Conservation (phyloP, 2,329 filamentous ascomycete species). For the Zalaria sp. region DNA sequence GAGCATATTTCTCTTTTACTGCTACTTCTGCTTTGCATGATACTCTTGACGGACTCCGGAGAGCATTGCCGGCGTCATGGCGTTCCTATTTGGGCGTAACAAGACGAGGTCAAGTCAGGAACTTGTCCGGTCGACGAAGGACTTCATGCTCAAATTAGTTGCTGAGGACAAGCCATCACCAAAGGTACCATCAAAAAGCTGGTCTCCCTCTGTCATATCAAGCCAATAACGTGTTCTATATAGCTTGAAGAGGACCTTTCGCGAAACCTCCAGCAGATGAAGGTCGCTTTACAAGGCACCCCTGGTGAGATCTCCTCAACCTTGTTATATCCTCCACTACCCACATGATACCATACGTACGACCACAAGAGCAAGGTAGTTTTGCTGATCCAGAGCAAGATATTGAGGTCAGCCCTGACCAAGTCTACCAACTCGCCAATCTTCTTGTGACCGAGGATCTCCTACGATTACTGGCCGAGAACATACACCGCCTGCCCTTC, state of each 20-base stretch:
- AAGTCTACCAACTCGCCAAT: conserved; percentile 73
- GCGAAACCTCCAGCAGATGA: conserved; percentile 79
- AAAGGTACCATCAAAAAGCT: conserved; percentile 31
- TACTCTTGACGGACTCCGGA: background rate
- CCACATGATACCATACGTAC: background rate
- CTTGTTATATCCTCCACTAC: background rate
- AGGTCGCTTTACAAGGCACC: conserved; percentile 82
- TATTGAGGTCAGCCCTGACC: conserved; percentile 70
- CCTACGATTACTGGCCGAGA: conserved; percentile 67
- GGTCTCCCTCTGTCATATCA: conserved; percentile 1
- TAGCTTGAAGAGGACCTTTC: conserved; percentile 76
- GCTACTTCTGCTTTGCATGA: background rate
- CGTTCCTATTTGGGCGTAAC: conserved; percentile 53
- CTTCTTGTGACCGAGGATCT: conserved; percentile 82
- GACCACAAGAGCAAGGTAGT: background rate
- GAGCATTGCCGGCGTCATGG: conserved; percentile 34
- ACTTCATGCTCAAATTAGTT: conserved; percentile 43
- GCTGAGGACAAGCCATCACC: conserved; percentile 41
- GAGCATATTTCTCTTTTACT: too few species aligned
- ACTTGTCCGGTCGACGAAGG: conserved; percentile 48
- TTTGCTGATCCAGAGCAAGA: conserved; percentile 40
- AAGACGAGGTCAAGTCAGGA: conserved; percentile 48
- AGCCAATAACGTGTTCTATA: conserved; percentile 2
- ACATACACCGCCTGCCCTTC: conserved; percentile 78
- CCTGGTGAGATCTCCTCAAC: conserved; percentile 45